phyloP scores from a whole-genome alignment of 768 basidiomycete genomes.

The Pleurotus tuoliensis region DNA sequence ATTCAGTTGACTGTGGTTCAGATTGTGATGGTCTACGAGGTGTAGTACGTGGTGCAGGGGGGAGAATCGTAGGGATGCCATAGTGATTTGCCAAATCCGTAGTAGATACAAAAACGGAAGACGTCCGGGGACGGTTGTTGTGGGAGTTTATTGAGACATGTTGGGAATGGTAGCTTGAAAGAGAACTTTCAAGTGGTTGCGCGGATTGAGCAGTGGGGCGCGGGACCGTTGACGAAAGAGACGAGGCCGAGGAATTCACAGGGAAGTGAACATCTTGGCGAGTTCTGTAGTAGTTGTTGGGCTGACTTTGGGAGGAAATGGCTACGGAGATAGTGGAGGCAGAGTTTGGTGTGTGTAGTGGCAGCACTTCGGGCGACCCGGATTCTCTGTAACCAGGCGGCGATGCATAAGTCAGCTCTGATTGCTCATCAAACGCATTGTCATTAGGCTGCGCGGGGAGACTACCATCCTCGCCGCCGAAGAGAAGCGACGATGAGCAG shows the following conservation, averaged over 20 bases:
- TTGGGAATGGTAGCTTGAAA: slow-evolving; percentile 48
- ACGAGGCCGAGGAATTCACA: slow-evolving; percentile 48
- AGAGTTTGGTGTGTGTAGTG: slow-evolving; percentile 23
- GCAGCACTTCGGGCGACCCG: slow-evolving; percentile 53
- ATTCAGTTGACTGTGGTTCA: slow-evolving; percentile 20
- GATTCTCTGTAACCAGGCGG: slow-evolving; percentile 48
- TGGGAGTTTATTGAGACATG: slow-evolving; percentile 57
- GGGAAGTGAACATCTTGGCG: slow-evolving; percentile 44
- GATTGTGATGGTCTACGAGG: slow-evolving; percentile 41
- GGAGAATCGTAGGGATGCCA: slow-evolving; percentile 73
- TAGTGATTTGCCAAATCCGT: slow-evolving; percentile 72
- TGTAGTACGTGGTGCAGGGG: slow-evolving; percentile 61
- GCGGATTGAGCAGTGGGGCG: slow-evolving; percentile 36
- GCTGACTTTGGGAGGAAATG: slow-evolving; percentile 45
- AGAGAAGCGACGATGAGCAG: slow-evolving; percentile 2
- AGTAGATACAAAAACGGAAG: slow-evolving; percentile 57
- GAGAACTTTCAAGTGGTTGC: slow-evolving; percentile 46
- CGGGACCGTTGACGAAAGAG: slow-evolving; percentile 30
- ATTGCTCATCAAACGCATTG: slow-evolving; percentile 24
- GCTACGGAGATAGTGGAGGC: slow-evolving; percentile 34
- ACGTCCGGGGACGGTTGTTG: slow-evolving; percentile 64
- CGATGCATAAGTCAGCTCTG: slow-evolving; percentile 45
- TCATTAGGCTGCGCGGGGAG: neutral
- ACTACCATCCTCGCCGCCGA: neutral
- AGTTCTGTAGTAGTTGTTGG: slow-evolving; percentile 22